phyloP scores from a whole-genome alignment of 352 stramenopile species.

The Elongisporangium prolatum region DNA sequence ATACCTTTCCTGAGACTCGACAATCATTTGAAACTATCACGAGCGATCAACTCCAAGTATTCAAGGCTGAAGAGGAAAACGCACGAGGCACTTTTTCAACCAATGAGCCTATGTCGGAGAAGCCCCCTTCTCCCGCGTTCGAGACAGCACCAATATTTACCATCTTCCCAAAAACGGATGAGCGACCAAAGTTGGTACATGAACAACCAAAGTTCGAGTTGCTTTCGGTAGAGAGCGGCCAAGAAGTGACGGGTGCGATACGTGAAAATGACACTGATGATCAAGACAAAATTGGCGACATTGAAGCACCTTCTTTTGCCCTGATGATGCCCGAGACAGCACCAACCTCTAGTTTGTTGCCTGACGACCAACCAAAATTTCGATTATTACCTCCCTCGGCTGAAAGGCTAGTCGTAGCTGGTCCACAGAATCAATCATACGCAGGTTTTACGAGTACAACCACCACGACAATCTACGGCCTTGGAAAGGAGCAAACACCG shows the following conservation, averaged over 20 bases:
- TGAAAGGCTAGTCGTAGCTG: neutral
- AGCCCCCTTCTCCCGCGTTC: neutral
- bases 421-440: neutral
- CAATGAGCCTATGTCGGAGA: neutral
- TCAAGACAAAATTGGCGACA: neutral
- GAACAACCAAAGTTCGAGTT: neutral
- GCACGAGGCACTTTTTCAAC: too few relatives aligned
- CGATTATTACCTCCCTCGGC: neutral
- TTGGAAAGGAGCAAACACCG: neutral
- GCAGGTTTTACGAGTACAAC: neutral
- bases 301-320: neutral
- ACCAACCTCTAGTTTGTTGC: neutral
- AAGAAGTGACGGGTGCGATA: neutral
- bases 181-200: neutral
- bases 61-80: neutral
- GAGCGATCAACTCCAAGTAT: neutral
- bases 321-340: neutral
- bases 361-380: neutral
- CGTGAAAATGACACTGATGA: neutral
- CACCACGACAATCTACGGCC: neutral
- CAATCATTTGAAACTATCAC: neutral
- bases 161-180: neutral
- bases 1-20: neutral
- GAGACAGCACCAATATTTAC: neutral
- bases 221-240: neutral